These are phyloP conservation scores for Neophaeococcomyces mojaviensis DNA, from an alignment of 2,329 filamentous ascomycete genomes.

Conservation along the genomic window DNA sequence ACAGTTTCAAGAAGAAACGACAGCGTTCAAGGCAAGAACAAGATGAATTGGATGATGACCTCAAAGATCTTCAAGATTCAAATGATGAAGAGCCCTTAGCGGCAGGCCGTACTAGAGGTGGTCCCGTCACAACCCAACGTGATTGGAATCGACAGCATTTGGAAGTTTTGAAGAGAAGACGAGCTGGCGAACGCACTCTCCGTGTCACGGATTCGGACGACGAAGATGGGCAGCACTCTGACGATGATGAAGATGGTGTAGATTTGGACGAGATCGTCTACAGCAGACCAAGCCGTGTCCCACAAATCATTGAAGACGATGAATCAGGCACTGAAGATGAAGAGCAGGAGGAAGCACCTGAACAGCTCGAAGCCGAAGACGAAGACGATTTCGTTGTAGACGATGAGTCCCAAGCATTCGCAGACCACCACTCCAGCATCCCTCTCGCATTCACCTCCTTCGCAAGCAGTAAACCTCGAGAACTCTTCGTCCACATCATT, in stretches of 20 bases:
- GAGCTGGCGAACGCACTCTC: conserved; percentile 34
- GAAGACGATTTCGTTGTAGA: conserved; percentile 33
- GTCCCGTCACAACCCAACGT: conserved; percentile 32
- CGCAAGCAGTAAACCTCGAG: conserved; percentile 58
- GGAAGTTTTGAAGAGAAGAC: conserved; percentile 35
- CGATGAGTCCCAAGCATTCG: background rate
- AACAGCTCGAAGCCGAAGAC: conserved; percentile 46
- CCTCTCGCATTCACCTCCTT: conserved; percentile 63
- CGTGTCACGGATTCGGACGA: conserved; percentile 24
- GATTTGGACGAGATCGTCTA: conserved; percentile 17
- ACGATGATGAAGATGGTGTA: conserved; percentile 18
- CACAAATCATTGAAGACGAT: background rate
- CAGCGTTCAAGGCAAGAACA: conserved; percentile 25
- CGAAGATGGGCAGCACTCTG: conserved; percentile 16
- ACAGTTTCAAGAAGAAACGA: background rate
- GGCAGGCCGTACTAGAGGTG: conserved; percentile 35
- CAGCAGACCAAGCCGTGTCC: background rate
- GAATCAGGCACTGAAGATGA: conserved; percentile 12
- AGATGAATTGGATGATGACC: conserved; percentile 38
- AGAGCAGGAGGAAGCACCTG: conserved; percentile 11
- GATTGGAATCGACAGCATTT: conserved; percentile 34
- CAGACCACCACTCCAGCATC: conserved; percentile 39
- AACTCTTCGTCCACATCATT: conserved; percentile 65
- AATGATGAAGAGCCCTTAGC: conserved; percentile 27
- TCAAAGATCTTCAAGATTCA: conserved; percentile 39